Evolutionary conservation across 2,329 filamentous ascomycete genomes (phyloP).

Genomic region (Botrytis aclada): DNA sequence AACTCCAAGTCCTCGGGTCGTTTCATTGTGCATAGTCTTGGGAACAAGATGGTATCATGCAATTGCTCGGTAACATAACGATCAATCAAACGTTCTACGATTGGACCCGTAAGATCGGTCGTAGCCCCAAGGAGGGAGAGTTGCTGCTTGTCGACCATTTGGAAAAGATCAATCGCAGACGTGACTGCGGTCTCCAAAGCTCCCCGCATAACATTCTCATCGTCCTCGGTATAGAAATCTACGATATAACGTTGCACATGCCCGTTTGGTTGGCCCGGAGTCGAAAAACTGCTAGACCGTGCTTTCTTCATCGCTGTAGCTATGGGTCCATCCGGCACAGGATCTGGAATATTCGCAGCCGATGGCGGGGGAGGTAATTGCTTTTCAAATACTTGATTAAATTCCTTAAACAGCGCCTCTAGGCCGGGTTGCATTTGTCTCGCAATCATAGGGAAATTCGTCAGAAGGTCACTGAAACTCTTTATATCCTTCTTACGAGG

Average conservation of each 20-base stretch:
- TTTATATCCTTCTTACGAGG: conserved; percentile 86
- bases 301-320: conserved; percentile 53
- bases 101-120: conserved; percentile 85
- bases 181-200: conserved; percentile 91
- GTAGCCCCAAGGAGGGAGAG: conserved; percentile 87
- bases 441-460: conserved; percentile 91
- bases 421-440: conserved; percentile 92
- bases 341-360: conserved; percentile 56
- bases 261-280: conserved; percentile 38
- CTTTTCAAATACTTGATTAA: conserved; percentile 79
- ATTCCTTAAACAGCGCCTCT: conserved; percentile 86
- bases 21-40: conserved; percentile 73
- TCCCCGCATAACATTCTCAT: conserved; percentile 85
- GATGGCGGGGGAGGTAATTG: conserved; percentile 74
- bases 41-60: conserved; percentile 80
- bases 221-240: conserved; percentile 76
- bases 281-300: conserved; percentile 48
- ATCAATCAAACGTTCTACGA: conserved; percentile 92
- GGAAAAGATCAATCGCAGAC: conserved; percentile 90
- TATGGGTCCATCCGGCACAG: conserved; percentile 55
- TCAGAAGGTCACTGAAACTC: conserved; percentile 84
- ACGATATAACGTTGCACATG: conserved; percentile 40
- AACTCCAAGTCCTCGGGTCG: conserved; percentile 81
- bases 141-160: conserved; percentile 93
- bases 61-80: conserved; percentile 92